phyloP scores from a whole-genome alignment of 2,329 filamentous ascomycete species.

The Colletotrichum falcatum region DNA sequence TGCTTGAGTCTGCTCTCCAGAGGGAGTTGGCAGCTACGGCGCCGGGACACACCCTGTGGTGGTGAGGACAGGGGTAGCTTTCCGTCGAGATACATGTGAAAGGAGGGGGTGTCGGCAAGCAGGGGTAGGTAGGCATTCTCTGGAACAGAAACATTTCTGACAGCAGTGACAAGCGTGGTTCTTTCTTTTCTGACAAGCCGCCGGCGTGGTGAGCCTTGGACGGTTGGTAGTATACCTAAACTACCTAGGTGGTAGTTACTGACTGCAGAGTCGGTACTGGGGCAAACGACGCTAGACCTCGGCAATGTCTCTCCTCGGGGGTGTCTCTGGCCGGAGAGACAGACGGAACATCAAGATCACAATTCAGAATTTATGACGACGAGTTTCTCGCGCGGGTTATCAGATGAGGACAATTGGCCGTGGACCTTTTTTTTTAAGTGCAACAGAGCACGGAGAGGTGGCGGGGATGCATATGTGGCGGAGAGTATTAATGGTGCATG shows the following conservation, averaged over 20 bases:
- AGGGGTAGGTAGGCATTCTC: slow-evolving; percentile 33
- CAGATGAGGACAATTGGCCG: slow-evolving; percentile 32
- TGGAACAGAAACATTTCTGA: slow-evolving; percentile 30
- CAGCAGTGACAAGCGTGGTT: slow-evolving; percentile 31
- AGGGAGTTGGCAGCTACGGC: slow-evolving; percentile 23
- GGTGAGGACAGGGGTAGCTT: slow-evolving; percentile 1
- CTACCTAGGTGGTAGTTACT: neutral
- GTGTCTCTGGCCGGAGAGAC: slow-evolving; percentile 36
- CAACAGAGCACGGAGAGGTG: slow-evolving; percentile 16
- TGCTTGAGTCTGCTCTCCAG: slow-evolving; percentile 1
- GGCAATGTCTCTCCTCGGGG: slow-evolving; percentile 33
- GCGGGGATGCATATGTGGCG: slow-evolving; percentile 12
- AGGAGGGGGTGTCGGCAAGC: slow-evolving; percentile 27
- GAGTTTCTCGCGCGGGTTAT: slow-evolving; percentile 15
- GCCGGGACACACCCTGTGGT: slow-evolving; percentile 29
- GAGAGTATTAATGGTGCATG: neutral
- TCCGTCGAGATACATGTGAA: slow-evolving; percentile 34
- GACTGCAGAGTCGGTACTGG: neutral
- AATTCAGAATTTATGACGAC: slow-evolving; percentile 28
- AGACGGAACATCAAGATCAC: slow-evolving; percentile 15
- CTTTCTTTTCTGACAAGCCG: slow-evolving; percentile 26
- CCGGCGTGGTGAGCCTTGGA: neutral
- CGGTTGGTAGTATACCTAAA: neutral
- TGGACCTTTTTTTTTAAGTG: slow-evolving; percentile 11
- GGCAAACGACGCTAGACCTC: slow-evolving; percentile 13